These are phyloP conservation scores for Halophytophthora batemanensis DNA, from an alignment of 352 stramenopile species.

Conservation along the genomic window DNA sequence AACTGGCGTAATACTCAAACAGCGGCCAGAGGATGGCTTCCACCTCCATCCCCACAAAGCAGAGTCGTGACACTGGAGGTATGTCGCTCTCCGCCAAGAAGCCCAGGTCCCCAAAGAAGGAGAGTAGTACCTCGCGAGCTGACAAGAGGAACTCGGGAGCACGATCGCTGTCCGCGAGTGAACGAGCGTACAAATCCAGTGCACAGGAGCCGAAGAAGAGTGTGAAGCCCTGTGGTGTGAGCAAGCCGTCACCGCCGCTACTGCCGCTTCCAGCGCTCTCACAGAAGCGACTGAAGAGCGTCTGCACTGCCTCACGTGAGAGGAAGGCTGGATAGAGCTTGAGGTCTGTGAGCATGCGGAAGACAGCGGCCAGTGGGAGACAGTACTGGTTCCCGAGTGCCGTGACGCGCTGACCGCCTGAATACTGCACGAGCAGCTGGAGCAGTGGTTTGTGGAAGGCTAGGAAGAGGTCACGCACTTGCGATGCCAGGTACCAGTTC, in stretches of 20 bases:
- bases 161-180: conserved; percentile 16
- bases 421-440: conserved; percentile 54
- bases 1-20: conserved; percentile 70
- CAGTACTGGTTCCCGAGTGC: conserved; percentile 48
- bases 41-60: conserved; percentile 64
- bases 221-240: conserved; percentile 46
- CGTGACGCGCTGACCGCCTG: conserved; percentile 36
- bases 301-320: conserved; percentile 43
- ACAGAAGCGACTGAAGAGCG: conserved; percentile 41
- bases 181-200: conserved; percentile 45
- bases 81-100: conserved; percentile 47
- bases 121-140: conserved; percentile 58
- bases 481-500: conserved; percentile 49
- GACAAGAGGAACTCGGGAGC: conserved; percentile 39
- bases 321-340: conserved; percentile 55
- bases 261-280: no score
- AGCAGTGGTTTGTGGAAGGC: conserved; percentile 49
- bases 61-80: conserved; percentile 33
- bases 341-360: conserved; percentile 59
- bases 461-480: conserved; percentile 64
- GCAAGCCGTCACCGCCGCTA: conserved; percentile 18
- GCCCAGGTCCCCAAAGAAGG: conserved; percentile 64
- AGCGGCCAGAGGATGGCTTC: conserved; percentile 75
- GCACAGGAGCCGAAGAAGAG: conserved; percentile 61
- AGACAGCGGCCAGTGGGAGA: conserved; percentile 30